These are phyloP conservation scores for Kondoa malvinella DNA, from an alignment of 768 basidiomycete genomes.

Conservation along the genomic window DNA sequence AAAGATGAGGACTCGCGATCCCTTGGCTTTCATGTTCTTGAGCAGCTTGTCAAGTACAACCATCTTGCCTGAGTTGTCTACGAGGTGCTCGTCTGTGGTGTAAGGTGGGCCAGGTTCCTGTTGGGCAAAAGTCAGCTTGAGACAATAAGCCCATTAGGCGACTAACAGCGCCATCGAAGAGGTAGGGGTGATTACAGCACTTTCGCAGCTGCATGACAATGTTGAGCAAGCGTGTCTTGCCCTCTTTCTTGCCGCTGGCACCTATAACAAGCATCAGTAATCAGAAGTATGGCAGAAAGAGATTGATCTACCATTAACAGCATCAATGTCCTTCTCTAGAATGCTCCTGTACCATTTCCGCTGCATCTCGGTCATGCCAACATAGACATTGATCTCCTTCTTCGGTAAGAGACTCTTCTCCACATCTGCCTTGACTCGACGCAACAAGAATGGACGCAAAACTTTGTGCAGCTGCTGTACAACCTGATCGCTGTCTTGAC, in stretches of 20 bases:
- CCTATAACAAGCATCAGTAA: constrained; percentile 36
- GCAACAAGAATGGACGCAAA: constrained; percentile 76
- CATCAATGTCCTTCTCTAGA: constrained; percentile 94
- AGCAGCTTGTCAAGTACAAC: constrained; percentile 88
- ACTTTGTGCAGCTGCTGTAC: constrained; percentile 97
- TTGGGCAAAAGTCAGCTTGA: neutral
- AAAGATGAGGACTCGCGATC: constrained; percentile 91
- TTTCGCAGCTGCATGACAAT: constrained; percentile 94
- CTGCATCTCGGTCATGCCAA: constrained; percentile 93
- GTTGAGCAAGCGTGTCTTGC: constrained; percentile 92
- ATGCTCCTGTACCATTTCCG: constrained; percentile 93
- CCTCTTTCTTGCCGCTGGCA: constrained; percentile 90
- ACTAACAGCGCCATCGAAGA: constrained; percentile 76
- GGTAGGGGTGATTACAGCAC: constrained; percentile 62
- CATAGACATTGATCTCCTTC: constrained; percentile 97
- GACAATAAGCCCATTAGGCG: neutral
- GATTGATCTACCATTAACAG: constrained; percentile 63
- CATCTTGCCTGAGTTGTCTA: constrained; percentile 94
- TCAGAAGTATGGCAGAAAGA: neutral
- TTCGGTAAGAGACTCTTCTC: constrained; percentile 92
- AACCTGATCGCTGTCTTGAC: constrained; percentile 54
- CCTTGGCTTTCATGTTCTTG: constrained; percentile 67
- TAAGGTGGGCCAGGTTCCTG: constrained; percentile 95
- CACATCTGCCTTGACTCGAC: constrained; percentile 88
- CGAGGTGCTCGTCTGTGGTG: constrained; percentile 90